Evolutionary conservation across 1,139 yeast species (phyloP).

Genomic region (Nakaseomyces kungkrabaensis): DNA sequence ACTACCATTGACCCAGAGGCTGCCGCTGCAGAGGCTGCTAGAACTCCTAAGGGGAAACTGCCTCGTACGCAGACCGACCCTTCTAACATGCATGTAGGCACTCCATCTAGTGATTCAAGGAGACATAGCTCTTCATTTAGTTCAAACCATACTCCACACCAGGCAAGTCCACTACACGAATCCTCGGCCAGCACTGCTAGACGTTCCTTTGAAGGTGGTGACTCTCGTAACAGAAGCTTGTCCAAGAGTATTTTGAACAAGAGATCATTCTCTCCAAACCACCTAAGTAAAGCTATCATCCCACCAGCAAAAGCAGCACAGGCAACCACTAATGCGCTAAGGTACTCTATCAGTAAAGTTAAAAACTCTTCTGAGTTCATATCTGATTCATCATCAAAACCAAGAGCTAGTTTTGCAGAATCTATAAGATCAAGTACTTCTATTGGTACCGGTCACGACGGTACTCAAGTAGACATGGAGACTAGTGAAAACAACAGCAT

Average conservation of each 20-base stretch:
- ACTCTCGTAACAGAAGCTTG: slow-evolving; percentile 20
- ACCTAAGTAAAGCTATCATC: slow-evolving; percentile 20
- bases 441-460: slow-evolving; percentile 3
- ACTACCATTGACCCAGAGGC: background rate
- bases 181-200: background rate
- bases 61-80: background rate
- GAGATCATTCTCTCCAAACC: slow-evolving; percentile 25
- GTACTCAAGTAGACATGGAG: background rate
- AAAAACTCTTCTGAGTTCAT: slow-evolving; percentile 11
- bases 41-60: background rate
- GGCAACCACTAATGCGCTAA: slow-evolving; percentile 9
- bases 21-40: background rate
- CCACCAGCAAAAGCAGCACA: slow-evolving; percentile 16
- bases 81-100: background rate
- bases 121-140: background rate
- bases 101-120: background rate
- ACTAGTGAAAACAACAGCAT: background rate
- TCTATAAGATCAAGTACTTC: slow-evolving; percentile 9
- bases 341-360: slow-evolving; percentile 16
- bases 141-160: slow-evolving; percentile 2
- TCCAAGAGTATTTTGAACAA: slow-evolving; percentile 19
- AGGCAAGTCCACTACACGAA: background rate
- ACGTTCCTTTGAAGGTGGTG: slow-evolving; percentile 5
- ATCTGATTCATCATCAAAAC: slow-evolving; percentile 6
- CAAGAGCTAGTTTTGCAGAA: slow-evolving; percentile 7